Conservation (phyloP, 2,329 filamentous ascomycete genomes). For the Cladophialophora carrionii region DNA sequence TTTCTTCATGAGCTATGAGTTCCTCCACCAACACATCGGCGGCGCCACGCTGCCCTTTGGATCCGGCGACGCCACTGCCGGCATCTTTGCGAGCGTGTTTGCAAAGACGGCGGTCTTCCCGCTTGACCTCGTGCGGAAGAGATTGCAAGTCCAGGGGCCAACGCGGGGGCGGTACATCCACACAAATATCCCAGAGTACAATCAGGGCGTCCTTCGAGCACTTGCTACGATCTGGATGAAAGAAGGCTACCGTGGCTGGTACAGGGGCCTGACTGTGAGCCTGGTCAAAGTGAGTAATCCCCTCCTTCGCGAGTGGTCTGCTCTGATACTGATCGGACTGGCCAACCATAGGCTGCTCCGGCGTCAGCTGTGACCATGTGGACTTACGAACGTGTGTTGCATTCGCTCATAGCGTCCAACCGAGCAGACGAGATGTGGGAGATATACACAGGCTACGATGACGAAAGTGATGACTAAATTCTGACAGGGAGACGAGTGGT, state of each 20-base stretch:
- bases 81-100: conserved; percentile 74
- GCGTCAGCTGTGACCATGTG: conserved; percentile 90
- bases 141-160: conserved; percentile 93
- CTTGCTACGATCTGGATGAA: conserved; percentile 67
- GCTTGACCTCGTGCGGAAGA: conserved; percentile 86
- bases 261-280: conserved; percentile 84
- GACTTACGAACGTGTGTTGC: conserved; percentile 82
- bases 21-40: conserved; percentile 64
- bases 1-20: conserved; percentile 90
- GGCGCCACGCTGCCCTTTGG: conserved; percentile 67
- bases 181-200: conserved; percentile 83
- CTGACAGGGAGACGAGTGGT: conserved; percentile 21
- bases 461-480: conserved; percentile 37
- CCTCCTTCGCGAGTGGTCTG: not conserved
- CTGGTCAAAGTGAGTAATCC: conserved; percentile 69
- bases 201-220: conserved; percentile 63
- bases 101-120: conserved; percentile 93
- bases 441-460: conserved; percentile 35
- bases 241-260: conserved; percentile 80
- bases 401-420: conserved; percentile 55
- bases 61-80: conserved; percentile 80
- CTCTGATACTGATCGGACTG: not conserved
- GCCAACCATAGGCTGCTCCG: conserved; percentile 65
- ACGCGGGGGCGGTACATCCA: conserved; percentile 78
- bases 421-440: conserved; percentile 38